A percentile compares a stretch with the other conserved stretches of the same genome.
Evolutionary conservation across 257 asterid species (phyloP).

Genomic region (Lantana camara): DNA sequence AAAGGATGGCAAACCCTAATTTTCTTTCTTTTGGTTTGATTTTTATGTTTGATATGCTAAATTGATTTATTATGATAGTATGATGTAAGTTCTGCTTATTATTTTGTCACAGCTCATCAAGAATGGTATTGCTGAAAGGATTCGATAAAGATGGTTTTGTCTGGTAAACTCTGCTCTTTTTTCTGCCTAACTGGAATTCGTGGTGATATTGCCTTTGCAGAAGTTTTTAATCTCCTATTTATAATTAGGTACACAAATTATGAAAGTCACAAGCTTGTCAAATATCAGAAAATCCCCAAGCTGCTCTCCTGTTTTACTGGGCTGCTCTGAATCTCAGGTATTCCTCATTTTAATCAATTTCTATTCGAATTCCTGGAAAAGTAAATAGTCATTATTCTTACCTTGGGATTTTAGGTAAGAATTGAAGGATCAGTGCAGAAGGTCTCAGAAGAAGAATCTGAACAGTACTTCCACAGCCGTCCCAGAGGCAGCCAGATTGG

Average conservation of each 20-base stretch:
- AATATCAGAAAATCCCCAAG: conserved; percentile 70
- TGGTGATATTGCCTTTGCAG: conserved; percentile 5
- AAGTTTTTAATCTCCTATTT: conserved; percentile 28
- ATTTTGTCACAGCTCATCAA: conserved; percentile 61
- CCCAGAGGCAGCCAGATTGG: conserved; percentile 84
- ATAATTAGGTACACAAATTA: conserved; percentile 72
- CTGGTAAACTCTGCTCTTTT: conserved; percentile 55
- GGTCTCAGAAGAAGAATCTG: conserved; percentile 79
- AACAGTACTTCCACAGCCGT: conserved; percentile 73
- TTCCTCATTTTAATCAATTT: conserved; percentile 18
- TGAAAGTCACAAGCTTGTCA: conserved; percentile 71
- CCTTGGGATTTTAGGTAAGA: conserved; percentile 57
- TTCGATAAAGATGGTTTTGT: conserved; percentile 65
- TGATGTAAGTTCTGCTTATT: not conserved
- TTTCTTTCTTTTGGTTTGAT: conserved; percentile 23
- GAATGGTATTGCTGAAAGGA: conserved; percentile 77
- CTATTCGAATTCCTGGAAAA: conserved; percentile 10
- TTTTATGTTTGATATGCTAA: conserved; percentile 12
- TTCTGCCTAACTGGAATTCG: conserved; percentile 7
- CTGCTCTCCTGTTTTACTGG: conserved; percentile 83
- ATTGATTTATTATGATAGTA: conserved; percentile 16
- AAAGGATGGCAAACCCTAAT: conserved; percentile 84
- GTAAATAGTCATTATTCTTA: not conserved
- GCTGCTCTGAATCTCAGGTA: conserved; percentile 73
- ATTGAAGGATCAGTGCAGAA: conserved; percentile 75